A percentile compares a stretch with the other conserved stretches of the same genome.
phyloP scores from a whole-genome alignment of 2,329 filamentous ascomycete species.

The Arachnopeziza araneosa region DNA sequence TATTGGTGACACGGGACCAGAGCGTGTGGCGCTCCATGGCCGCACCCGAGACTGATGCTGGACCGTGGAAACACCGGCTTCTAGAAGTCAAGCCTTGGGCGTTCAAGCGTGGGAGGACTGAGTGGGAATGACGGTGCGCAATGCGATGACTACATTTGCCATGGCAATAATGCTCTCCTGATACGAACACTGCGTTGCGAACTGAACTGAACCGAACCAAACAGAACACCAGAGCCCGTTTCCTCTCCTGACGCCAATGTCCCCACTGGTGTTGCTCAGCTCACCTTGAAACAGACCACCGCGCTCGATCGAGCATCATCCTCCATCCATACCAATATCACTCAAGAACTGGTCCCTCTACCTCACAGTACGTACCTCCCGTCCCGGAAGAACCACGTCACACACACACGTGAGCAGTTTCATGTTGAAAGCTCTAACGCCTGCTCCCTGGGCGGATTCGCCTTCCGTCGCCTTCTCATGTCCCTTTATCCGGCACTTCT shows the following conservation, averaged over 20 bases:
- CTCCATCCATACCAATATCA: no score
- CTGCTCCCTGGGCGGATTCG: neutral
- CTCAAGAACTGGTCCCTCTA: neutral
- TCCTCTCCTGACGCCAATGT: no score
- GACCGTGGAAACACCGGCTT: neutral
- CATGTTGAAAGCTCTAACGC: neutral
- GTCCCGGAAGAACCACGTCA: neutral
- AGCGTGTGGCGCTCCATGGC: neutral
- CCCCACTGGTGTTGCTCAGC: no score
- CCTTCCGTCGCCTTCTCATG: neutral
- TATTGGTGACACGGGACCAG: neutral
- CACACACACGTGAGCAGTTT: neutral
- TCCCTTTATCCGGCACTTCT: neutral
- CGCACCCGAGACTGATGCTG: neutral
- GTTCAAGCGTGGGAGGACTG: neutral
- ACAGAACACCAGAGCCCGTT: no score
- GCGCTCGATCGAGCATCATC: no score
- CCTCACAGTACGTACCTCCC: no score
- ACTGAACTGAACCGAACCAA: no score
- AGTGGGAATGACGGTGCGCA: no score
- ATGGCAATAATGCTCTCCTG: no score
- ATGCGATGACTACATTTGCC: no score
- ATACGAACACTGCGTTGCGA: no score
- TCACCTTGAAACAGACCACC: no score
- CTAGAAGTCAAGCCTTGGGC: neutral